Conservation (phyloP, 495 filamentous ascomycete species). For the Xylaria castorea region DNA sequence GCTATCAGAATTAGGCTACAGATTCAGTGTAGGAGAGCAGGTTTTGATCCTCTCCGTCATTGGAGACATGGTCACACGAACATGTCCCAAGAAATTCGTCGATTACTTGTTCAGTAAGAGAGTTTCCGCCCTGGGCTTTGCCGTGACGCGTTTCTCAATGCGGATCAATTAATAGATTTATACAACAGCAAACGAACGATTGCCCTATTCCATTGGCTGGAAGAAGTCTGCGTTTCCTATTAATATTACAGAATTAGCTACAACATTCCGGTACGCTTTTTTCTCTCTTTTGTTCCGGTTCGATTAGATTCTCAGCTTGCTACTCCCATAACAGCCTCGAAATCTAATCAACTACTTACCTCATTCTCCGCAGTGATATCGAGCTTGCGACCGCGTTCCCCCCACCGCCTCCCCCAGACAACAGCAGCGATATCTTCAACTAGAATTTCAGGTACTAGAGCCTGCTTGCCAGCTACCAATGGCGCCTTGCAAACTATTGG, state of each 20-base stretch:
- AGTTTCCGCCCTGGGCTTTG: neutral
- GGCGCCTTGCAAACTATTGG: neutral
- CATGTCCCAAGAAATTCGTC: neutral
- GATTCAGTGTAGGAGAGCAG: slow-evolving; percentile 53
- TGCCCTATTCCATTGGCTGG: neutral
- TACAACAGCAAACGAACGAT: neutral
- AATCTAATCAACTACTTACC: neutral
- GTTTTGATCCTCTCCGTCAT: neutral
- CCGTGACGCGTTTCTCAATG: neutral
- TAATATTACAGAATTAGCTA: neutral
- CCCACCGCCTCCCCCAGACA: neutral
- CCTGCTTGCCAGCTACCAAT: neutral
- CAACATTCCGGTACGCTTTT: neutral
- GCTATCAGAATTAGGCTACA: slow-evolving; percentile 40
- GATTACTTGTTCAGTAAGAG: neutral
- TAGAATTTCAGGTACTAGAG: neutral
- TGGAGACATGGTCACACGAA: neutral
- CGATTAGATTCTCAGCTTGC: neutral
- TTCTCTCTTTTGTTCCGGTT: neutral
- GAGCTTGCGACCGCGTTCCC: neutral
- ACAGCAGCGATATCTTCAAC: neutral
- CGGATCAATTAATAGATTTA: neutral
- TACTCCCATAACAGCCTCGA: neutral
- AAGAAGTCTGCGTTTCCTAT: neutral
- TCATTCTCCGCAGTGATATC: neutral